Evolutionary conservation across 2,329 filamentous ascomycete species (phyloP).

Genomic region (Cercospora citrullina): DNA sequence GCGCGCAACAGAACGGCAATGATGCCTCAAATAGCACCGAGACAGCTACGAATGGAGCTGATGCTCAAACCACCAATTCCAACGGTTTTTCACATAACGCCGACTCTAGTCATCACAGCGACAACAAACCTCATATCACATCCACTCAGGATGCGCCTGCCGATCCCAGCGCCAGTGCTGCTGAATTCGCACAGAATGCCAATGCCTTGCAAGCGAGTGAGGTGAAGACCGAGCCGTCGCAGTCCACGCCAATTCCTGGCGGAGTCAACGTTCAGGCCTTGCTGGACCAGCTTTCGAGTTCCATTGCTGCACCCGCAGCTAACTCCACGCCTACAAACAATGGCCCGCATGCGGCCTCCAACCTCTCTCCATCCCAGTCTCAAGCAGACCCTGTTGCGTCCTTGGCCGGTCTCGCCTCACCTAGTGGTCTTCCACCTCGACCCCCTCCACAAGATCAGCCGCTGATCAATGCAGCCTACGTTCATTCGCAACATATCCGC

Average conservation of each 20-base stretch:
- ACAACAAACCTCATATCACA: constrained; percentile 17
- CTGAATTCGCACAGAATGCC: constrained; percentile 18
- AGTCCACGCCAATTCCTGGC: constrained; percentile 25
- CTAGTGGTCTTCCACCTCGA: constrained; percentile 49
- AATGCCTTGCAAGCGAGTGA: constrained; percentile 31
- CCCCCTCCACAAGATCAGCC: constrained; percentile 53
- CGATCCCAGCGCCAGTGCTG: constrained; percentile 19
- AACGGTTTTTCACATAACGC: constrained; percentile 28
- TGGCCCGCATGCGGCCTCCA: constrained; percentile 33
- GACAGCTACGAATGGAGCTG: constrained; percentile 24
- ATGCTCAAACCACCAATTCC: constrained; percentile 20
- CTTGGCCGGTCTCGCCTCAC: constrained; percentile 36
- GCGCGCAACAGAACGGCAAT: constrained; percentile 8
- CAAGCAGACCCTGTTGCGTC: constrained; percentile 36
- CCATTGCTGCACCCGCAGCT: constrained; percentile 34
- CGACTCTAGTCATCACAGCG: constrained; percentile 18
- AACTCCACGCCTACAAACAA: constrained; percentile 35
- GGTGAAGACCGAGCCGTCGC: constrained; percentile 15
- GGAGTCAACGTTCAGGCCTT: constrained; percentile 50
- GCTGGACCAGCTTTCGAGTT: constrained; percentile 45
- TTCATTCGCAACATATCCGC: constrained; percentile 51
- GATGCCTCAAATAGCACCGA: constrained; percentile 28
- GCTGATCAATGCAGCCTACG: constrained; percentile 50
- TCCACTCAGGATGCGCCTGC: constrained; percentile 21
- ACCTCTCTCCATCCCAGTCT: constrained; percentile 31